A percentile compares a stretch with the other conserved stretches of the same genome.
These are phyloP conservation scores for Cyberlindnera saturnus DNA, from an alignment of 805 yeast species.

Conservation along the genomic window DNA sequence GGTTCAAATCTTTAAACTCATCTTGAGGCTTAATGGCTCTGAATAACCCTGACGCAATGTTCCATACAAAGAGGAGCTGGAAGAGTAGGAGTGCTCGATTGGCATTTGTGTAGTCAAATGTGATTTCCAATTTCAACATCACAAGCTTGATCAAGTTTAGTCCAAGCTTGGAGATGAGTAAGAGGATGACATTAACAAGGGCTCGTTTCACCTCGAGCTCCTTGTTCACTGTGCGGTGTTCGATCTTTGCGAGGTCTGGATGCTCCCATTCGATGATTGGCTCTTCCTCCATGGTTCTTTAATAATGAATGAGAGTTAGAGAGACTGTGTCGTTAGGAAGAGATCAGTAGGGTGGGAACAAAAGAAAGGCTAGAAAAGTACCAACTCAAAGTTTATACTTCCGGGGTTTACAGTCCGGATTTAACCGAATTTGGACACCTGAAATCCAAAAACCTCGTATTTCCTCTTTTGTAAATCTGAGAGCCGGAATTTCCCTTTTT, in stretches of 20 bases:
- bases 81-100: constrained; percentile 8
- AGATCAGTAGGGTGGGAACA: too few species aligned
- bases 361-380: too few species aligned
- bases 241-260: constrained; percentile 7
- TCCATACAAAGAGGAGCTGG: constrained; percentile 25
- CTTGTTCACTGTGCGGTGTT: constrained; percentile 27
- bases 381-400: too few species aligned
- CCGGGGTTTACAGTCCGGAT: too few species aligned
- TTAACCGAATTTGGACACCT: too few species aligned
- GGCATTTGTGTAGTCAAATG: background rate
- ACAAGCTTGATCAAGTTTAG: constrained; percentile 15
- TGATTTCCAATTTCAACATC: constrained; percentile 13
- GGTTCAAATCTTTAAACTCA: constrained; percentile 27
- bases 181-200: constrained; percentile 26
- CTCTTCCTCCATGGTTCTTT: background rate
- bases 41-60: constrained; percentile 26
- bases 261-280: constrained; percentile 10
- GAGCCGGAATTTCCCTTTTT: too few species aligned
- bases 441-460: too few species aligned
- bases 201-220: constrained; percentile 32
- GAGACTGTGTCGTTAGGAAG: too few species aligned
- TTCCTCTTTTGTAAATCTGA: too few species aligned
- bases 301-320: too few species aligned
- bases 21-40: constrained; percentile 25
- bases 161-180: constrained; percentile 26